phyloP scores from a whole-genome alignment of 2,329 filamentous ascomycete genomes.

The Daldinia sp. region DNA sequence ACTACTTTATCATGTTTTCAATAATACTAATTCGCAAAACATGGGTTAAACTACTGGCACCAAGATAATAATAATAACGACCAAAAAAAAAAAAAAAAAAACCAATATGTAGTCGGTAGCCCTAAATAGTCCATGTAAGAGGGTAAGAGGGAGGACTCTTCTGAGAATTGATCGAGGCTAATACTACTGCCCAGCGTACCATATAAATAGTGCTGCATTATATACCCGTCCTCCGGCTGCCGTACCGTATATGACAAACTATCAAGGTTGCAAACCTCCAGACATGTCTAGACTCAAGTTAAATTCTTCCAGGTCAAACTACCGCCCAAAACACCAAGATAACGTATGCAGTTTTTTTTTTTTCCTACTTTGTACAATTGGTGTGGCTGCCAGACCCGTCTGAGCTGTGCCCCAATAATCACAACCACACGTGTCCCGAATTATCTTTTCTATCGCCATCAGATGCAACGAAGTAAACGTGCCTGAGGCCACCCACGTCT shows the following conservation, averaged over 20 bases:
- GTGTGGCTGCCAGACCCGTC: constrained; percentile 22
- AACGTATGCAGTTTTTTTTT: constrained; percentile 35
- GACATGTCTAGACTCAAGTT: constrained; percentile 26
- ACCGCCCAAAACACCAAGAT: constrained; percentile 24
- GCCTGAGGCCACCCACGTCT: constrained; percentile 31
- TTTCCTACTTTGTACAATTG: constrained; percentile 40
- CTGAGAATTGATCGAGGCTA: background rate
- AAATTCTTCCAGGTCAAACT: constrained; percentile 30
- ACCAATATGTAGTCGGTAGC: background rate
- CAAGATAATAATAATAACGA: background rate
- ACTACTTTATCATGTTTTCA: background rate
- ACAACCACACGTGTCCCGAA: constrained; percentile 16
- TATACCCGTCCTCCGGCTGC: constrained; percentile 31
- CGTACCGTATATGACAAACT: constrained; percentile 39
- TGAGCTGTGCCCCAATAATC: constrained; percentile 24
- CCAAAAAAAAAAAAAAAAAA: too few species aligned
- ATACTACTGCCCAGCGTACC: background rate
- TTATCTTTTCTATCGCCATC: constrained; percentile 21
- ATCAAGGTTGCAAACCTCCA: constrained; percentile 30
- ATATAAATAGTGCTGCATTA: constrained; percentile 29
- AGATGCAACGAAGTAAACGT: constrained; percentile 25
- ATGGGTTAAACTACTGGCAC: background rate
- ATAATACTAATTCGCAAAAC: background rate
- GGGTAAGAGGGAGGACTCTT: background rate
- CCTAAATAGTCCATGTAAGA: background rate